Evolutionary conservation across 2,329 filamentous ascomycete genomes (phyloP).

Genomic region (Hymenoscyphus fraxineus): DNA sequence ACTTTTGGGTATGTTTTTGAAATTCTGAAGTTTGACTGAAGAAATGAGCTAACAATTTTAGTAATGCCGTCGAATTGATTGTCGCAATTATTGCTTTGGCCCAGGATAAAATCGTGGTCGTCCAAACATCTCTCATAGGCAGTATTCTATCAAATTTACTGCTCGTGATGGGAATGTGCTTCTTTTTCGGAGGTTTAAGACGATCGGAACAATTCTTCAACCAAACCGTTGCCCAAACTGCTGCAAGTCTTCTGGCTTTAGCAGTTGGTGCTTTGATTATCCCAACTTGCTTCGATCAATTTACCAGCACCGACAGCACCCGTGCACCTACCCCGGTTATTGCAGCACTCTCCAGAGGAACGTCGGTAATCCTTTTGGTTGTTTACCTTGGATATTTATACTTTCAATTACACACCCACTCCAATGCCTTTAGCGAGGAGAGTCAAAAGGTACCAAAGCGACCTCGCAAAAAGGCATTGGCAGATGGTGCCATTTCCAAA

Average conservation of each 20-base stretch:
- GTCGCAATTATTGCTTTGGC: constrained; percentile 80
- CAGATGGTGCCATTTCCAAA: constrained; percentile 32
- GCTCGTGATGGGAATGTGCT: constrained; percentile 86
- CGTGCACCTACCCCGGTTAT: constrained; percentile 43
- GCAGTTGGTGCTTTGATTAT: constrained; percentile 80
- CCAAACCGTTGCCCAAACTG: constrained; percentile 84
- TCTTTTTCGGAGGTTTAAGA: constrained; percentile 71
- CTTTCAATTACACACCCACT: constrained; percentile 89
- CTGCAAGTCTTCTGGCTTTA: constrained; percentile 64
- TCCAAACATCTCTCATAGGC: constrained; percentile 88
- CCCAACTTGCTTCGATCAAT: constrained; percentile 76
- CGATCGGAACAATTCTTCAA: constrained; percentile 86
- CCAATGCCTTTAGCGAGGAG: constrained; percentile 72
- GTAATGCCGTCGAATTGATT: constrained; percentile 84
- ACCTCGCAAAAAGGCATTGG: constrained; percentile 41
- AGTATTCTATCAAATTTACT: constrained; percentile 89
- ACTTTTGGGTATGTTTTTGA: constrained; percentile 66
- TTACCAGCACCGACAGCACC: constrained; percentile 43
- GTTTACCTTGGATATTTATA: constrained; percentile 81
- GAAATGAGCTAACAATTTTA: constrained; percentile 33
- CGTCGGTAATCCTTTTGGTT: constrained; percentile 73
- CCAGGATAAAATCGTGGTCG: constrained; percentile 67
- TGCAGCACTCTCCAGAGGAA: constrained; percentile 65
- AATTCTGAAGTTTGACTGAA: background rate
- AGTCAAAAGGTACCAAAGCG: constrained; percentile 70